Base-by-base conservation (phyloP, 345 rosid species). In the Corchorus olitorius region DNA sequence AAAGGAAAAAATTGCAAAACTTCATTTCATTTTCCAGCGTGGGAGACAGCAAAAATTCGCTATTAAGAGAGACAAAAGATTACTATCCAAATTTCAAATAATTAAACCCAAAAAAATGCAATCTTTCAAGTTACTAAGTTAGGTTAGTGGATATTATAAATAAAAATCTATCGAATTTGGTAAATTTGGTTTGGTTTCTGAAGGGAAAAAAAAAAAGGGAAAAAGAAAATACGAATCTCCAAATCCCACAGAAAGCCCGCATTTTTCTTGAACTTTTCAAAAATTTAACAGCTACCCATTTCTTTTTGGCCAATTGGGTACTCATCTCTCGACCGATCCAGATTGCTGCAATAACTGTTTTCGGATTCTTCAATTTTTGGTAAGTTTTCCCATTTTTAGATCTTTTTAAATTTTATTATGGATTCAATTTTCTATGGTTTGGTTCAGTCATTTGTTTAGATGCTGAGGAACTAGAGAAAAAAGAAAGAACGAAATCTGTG, bases 291-390 rank as follows among this genome's bases (percentile, higher is more conserved):
- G n/a, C 12, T 48, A 46, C 76, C 76, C 78, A 65, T 76, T 73
- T 71, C 55, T 4, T 50, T 78, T 77, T 77, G 37, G 64, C 16
- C 50, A 56, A 76, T 74, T 74, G 73, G 83, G 81, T 74, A 9
- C 43, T 62, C 77, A 1, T 65, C 56, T 70, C 56, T 70, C 4
- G 34, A 52, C 58, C 73, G 80, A 70, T 82, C 71, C 72, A 41
- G 76, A 70, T 55, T 76, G 64, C 37, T 80, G 76, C 58, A 64
- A 58, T 15, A 53, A 54, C 56, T 67, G 79, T 14, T 56, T 74
- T 53, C 70, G 79, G 85, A 41, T 74, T 70, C 70, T 80, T 70
- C 64, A 27, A 64, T 74, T 76, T 27, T 48, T 59, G 86, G 89
- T 77, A 56, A 77, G 80, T 77, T 75, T 73, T 70, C 78, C 55